Conservation (phyloP, 116 monocot species). For the Zostera marina region DNA sequence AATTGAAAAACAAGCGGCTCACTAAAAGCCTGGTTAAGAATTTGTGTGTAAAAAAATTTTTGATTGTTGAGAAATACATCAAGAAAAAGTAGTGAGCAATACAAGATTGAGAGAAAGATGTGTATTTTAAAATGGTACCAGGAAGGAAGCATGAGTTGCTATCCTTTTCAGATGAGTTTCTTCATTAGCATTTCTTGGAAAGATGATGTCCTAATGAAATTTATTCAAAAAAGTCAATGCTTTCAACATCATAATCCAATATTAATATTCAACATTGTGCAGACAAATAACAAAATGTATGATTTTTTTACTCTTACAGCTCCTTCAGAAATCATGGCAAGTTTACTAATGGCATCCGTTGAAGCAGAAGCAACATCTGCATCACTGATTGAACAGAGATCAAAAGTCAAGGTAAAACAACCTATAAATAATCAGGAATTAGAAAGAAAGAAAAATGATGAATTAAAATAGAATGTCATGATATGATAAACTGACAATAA, state of each 20-base stretch:
- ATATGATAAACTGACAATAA: too few species aligned
- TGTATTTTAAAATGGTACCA: conserved; percentile 28
- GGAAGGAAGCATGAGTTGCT: conserved; percentile 39
- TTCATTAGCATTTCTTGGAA: conserved; percentile 26
- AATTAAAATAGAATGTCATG: too few species aligned
- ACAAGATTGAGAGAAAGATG: neutral
- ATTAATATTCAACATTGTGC: neutral
- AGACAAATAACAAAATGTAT: neutral
- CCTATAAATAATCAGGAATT: neutral
- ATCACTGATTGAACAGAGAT: conserved; percentile 22
- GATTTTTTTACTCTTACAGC: conserved; percentile 28
- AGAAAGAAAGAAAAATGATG: too few species aligned
- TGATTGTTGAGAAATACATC: neutral
- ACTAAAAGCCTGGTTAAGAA: too few species aligned
- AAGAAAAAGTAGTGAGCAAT: neutral
- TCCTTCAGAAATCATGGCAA: conserved; percentile 54
- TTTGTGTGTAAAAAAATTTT: too few species aligned
- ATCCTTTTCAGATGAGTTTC: conserved; percentile 37
- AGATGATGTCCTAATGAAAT: conserved; percentile 42
- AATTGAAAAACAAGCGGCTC: too few species aligned
- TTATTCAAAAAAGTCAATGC: neutral
- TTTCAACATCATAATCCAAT: neutral
- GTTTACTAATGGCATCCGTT: conserved; percentile 46
- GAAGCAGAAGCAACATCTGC: conserved; percentile 51
- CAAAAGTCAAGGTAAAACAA: neutral